phyloP scores from a whole-genome alignment of 345 rosid species.

The Camelina laxa region DNA sequence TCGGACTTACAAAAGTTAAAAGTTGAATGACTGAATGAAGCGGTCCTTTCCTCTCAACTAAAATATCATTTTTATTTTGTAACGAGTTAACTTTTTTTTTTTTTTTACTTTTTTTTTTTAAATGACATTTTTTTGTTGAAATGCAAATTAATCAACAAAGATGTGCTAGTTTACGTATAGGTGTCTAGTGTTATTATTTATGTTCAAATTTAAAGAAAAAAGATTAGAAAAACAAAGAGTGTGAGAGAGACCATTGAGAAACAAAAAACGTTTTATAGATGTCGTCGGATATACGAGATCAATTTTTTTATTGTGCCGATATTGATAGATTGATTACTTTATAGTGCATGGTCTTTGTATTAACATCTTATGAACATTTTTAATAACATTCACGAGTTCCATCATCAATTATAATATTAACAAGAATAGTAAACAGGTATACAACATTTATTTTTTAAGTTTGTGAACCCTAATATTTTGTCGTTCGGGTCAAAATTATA shows the following conservation, averaged over 20 bases:
- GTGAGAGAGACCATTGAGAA: background rate
- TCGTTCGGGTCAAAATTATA: background rate
- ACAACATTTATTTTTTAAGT: background rate
- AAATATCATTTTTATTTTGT: background rate
- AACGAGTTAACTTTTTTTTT: background rate
- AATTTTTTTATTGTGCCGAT: background rate
- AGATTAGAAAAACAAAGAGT: background rate
- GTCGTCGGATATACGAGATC: background rate
- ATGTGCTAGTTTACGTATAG: background rate
- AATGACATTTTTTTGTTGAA: background rate
- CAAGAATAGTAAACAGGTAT: background rate
- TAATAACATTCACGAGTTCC: slow-evolving; percentile 30
- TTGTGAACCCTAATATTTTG: background rate
- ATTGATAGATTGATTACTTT: background rate
- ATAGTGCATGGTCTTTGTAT: background rate
- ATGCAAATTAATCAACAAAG: background rate
- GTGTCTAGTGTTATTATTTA: background rate
- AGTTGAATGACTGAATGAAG: slow-evolving; percentile 13
- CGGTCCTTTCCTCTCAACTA: slow-evolving; percentile 3
- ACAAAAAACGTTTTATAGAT: slow-evolving; percentile 15
- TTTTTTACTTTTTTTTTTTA: background rate
- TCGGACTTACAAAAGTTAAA: background rate
- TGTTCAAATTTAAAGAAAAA: background rate
- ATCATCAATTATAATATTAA: background rate
- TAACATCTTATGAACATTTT: background rate